phyloP scores from a whole-genome alignment of 2,329 filamentous ascomycete genomes.

The Exophiala xenobiotica region DNA sequence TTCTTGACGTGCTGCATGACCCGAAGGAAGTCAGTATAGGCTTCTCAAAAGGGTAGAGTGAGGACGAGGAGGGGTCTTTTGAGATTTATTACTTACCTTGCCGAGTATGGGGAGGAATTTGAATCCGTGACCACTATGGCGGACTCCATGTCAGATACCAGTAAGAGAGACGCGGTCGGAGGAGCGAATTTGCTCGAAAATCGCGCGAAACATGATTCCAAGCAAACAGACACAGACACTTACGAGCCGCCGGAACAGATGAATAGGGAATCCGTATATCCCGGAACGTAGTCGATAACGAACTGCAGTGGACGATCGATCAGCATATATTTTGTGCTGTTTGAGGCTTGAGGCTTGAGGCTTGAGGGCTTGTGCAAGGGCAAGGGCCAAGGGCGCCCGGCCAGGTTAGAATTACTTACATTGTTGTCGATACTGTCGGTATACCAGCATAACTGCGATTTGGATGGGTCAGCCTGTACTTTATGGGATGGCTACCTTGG shows the following conservation, averaged over 20 bases:
- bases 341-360: no score
- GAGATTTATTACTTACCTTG: slow-evolving; percentile 24
- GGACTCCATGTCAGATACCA: background rate
- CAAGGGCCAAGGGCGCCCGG: no score
- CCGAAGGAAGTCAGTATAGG: background rate
- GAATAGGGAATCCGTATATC: slow-evolving; percentile 29
- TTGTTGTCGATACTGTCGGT: slow-evolving; percentile 30
- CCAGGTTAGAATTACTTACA: no score
- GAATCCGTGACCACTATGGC: slow-evolving; percentile 32
- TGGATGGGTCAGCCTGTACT: no score
- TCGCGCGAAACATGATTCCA: no score
- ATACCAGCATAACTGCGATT: slow-evolving; percentile 30
- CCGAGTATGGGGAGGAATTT: slow-evolving; percentile 36
- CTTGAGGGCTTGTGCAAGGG: no score
- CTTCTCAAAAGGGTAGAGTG: background rate
- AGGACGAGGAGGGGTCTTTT: no score
- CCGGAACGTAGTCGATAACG: slow-evolving; percentile 32
- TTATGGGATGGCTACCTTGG: no score
- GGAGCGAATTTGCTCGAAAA: no score
- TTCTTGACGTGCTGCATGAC: slow-evolving; percentile 27
- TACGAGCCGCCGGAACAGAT: slow-evolving; percentile 31
- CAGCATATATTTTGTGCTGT: no score
- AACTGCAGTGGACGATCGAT: slow-evolving; percentile 14
- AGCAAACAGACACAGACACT: background rate
- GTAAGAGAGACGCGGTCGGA: no score